Evolutionary conservation across 176 grass and related monocot species (phyloP).

Genomic region (Neostapfia colusana): DNA sequence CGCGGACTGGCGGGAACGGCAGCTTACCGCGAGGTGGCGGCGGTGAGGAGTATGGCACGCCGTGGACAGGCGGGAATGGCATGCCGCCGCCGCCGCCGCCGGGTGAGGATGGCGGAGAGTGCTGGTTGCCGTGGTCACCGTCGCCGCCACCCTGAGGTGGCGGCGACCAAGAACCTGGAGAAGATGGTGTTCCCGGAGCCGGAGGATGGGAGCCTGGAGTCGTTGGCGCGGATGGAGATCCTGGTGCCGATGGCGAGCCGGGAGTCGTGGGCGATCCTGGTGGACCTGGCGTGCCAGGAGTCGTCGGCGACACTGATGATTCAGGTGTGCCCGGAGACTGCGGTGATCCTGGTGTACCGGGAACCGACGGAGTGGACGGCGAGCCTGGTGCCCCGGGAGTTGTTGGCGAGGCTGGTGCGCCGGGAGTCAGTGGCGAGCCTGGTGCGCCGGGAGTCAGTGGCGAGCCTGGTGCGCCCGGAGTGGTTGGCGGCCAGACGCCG

Average conservation of each 20-base stretch:
- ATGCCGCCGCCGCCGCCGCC: neutral
- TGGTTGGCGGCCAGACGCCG: slow-evolving; percentile 38
- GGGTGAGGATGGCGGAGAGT: slow-evolving; percentile 19
- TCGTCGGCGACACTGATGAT: neutral
- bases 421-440: slow-evolving; percentile 21
- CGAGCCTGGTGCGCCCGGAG: neutral
- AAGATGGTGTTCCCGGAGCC: neutral
- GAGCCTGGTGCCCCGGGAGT: neutral
- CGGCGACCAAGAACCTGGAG: slow-evolving; percentile 7
- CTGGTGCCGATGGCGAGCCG: slow-evolving; percentile 8
- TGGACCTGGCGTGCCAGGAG: neutral
- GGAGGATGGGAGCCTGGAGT: slow-evolving; percentile 18
- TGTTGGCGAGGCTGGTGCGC: neutral
- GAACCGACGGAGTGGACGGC: neutral
- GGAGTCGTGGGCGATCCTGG: slow-evolving; percentile 9
- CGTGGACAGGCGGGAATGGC: slow-evolving; percentile 56
- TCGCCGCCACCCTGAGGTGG: too few species aligned
- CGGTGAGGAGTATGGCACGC: slow-evolving; percentile 62
- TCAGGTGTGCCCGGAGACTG: neutral
- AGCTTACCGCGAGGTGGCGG: slow-evolving; percentile 4
- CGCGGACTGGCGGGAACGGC: slow-evolving; percentile 37
- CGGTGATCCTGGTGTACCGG: neutral
- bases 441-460: neutral
- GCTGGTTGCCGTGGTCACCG: slow-evolving; percentile 23
- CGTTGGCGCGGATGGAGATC: slow-evolving; percentile 5